Conservation (phyloP, 192 early-diverging fungal genomes). For the Pecoramyces ruminantium region DNA sequence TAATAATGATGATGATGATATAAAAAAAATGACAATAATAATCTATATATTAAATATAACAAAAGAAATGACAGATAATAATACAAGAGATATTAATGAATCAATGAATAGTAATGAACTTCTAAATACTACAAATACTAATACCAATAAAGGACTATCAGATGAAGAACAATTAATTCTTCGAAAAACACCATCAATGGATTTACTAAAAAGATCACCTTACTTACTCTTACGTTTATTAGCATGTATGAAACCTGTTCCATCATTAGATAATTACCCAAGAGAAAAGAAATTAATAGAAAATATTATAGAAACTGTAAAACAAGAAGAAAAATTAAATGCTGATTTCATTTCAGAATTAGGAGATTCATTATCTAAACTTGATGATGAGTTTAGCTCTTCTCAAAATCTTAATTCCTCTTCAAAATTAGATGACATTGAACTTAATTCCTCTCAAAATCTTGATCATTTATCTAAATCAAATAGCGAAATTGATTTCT, state of each 20-base stretch:
- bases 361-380: neutral
- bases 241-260: neutral
- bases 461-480: no score
- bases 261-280: neutral
- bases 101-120: neutral
- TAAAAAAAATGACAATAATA: no score
- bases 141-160: neutral
- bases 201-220: neutral
- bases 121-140: no score
- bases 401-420: neutral
- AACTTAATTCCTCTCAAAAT: neutral
- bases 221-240: neutral
- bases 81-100: neutral
- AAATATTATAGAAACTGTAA: neutral
- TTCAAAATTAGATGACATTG: neutral
- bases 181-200: neutral
- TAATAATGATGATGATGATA: no score
- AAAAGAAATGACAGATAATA: no score
- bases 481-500: no score
- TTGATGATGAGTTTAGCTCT: neutral
- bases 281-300: neutral
- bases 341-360: neutral
- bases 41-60: no score
- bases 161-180: neutral
- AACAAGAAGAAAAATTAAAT: neutral